A percentile compares a stretch with the other conserved stretches of the same genome.
Evolutionary conservation across 129 eudicot species (phyloP).

Genomic region (Heracleum sosnowskyi): DNA sequence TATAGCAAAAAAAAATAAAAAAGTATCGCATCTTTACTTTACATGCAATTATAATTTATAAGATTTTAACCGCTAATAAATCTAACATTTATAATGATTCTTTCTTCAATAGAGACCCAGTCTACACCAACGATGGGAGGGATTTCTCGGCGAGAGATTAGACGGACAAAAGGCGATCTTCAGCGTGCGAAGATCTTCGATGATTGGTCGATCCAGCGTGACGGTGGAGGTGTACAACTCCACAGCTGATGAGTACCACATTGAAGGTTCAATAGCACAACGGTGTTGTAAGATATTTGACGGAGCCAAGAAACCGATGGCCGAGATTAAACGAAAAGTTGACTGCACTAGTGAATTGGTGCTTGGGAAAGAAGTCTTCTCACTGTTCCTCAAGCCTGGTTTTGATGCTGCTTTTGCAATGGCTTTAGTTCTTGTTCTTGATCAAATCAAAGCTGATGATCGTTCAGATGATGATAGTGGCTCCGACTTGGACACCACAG

Average conservation of each 20-base stretch:
- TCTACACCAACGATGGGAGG: conserved; percentile 89
- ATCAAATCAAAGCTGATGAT: conserved; percentile 57
- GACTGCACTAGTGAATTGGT: conserved; percentile 48
- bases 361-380: conserved; percentile 70
- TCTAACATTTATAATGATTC: not conserved
- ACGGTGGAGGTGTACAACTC: conserved; percentile 58
- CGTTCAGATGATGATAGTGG: conserved; percentile 19
- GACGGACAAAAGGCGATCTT: conserved; percentile 74
- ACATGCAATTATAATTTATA: no score
- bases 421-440: conserved; percentile 63
- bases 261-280: conserved; percentile 67
- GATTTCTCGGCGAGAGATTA: conserved; percentile 55
- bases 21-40: no score
- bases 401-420: conserved; percentile 76
- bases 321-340: conserved; percentile 71
- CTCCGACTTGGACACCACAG: conserved; percentile 8
- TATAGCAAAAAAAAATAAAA: no score
- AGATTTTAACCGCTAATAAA: no score
- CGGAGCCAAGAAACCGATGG: conserved; percentile 32
- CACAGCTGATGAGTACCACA: conserved; percentile 49
- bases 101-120: conserved; percentile 60
- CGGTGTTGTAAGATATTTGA: conserved; percentile 43
- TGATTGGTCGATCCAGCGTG: conserved; percentile 66
- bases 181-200: conserved; percentile 77
- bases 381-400: conserved; percentile 47